phyloP scores from a whole-genome alignment of 495 filamentous ascomycete species.

The Astrocystis sublimbata region DNA sequence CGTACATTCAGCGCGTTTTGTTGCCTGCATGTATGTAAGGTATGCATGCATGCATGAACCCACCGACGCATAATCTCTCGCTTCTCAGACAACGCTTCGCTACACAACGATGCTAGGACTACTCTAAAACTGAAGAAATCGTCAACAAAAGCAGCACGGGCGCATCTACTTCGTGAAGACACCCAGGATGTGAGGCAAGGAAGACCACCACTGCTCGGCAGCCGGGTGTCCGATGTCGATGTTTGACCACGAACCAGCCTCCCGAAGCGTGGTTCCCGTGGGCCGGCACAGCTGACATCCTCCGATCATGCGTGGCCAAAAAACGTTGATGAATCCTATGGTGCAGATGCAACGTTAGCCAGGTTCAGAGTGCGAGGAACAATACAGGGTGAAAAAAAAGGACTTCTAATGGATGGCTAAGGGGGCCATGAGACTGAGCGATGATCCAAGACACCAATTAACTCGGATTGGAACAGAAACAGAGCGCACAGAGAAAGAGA shows the following conservation, averaged over 20 bases:
- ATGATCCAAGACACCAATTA: neutral
- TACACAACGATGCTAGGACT: neutral
- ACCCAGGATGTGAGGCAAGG: constrained; percentile 59
- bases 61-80: neutral
- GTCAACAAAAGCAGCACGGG: neutral
- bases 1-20: neutral
- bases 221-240: constrained; percentile 52
- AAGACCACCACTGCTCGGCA: constrained; percentile 46
- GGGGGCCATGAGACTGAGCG: too few species aligned
- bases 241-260: constrained; percentile 58
- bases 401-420: too few species aligned
- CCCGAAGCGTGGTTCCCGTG: constrained; percentile 52
- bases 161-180: constrained; percentile 46
- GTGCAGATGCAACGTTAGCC: neutral
- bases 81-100: neutral
- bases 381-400: neutral
- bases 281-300: constrained; percentile 61
- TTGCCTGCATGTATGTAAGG: neutral
- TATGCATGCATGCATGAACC: neutral
- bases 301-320: constrained; percentile 58
- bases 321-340: constrained; percentile 43
- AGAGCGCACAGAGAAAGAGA: constrained; percentile 20
- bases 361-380: neutral
- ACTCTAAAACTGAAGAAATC: neutral
- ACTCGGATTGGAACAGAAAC: neutral